phyloP scores from a whole-genome alignment of 345 rosid genomes.

The Noccaea caerulescens region DNA sequence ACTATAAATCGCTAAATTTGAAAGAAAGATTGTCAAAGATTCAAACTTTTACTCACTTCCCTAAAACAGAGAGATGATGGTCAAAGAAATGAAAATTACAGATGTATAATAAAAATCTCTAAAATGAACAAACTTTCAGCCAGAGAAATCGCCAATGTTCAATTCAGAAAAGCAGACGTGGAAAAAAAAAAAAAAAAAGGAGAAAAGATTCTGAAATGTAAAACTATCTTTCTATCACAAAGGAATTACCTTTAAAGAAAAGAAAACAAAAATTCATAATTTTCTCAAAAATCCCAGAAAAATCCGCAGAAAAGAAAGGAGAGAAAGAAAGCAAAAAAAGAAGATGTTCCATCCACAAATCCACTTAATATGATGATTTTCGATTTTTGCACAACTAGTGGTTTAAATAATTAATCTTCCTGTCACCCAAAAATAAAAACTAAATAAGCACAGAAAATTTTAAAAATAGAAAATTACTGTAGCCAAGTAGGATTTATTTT shows the following conservation, averaged over 20 bases:
- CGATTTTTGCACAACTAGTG: conserved; percentile 19
- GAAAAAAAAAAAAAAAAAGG: not conserved
- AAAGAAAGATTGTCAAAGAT: conserved; percentile 31
- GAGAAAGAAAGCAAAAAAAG: conserved; percentile 3
- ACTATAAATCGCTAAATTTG: not conserved
- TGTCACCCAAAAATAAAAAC: conserved; percentile 28
- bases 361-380: conserved; percentile 11
- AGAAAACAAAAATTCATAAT: not conserved
- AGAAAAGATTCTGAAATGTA: not conserved
- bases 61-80: conserved; percentile 31
- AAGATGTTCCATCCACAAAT: conserved; percentile 45
- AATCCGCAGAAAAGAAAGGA: conserved; percentile 36
- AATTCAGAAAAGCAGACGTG: not conserved
- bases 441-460: too few relatives aligned
- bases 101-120: conserved; percentile 28
- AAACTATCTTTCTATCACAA: not conserved
- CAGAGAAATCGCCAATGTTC: conserved; percentile 18
- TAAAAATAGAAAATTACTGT: conserved; percentile 5
- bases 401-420: conserved; percentile 30
- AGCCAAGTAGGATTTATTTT: conserved; percentile 40
- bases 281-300: conserved; percentile 15
- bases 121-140: conserved; percentile 8
- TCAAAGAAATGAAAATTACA: conserved; percentile 1
- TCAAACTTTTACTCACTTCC: conserved; percentile 40
- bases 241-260: conserved; percentile 5